Evolutionary conservation across 768 basidiomycete genomes (phyloP).

Genomic region (Russula ochroleuca): DNA sequence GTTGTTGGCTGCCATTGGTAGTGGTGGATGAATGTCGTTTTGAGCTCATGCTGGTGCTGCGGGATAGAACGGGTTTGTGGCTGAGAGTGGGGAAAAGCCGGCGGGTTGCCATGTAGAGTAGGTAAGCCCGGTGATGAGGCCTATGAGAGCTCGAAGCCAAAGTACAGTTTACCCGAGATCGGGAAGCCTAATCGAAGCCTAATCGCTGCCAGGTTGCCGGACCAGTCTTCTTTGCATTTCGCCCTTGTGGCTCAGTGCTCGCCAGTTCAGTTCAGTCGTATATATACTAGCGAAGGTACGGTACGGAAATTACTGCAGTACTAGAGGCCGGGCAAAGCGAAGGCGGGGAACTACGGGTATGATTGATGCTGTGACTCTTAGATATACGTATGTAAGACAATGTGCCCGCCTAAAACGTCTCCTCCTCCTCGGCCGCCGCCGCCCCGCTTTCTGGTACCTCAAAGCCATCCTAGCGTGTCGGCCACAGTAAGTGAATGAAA

Average conservation of each 20-base stretch:
- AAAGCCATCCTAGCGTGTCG: constrained; percentile 70
- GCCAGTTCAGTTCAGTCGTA: neutral
- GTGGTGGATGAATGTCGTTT: neutral
- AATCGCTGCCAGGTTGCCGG: neutral
- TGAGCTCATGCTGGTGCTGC: neutral
- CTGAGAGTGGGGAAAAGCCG: neutral
- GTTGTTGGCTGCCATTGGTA: neutral
- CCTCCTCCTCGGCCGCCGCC: constrained; percentile 66
- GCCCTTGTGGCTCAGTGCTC: neutral
- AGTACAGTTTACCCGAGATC: neutral
- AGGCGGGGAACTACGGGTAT: constrained; percentile 21
- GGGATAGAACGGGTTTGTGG: neutral
- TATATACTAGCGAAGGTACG: constrained; percentile 16
- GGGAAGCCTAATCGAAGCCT: neutral
- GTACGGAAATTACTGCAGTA: constrained; percentile 16
- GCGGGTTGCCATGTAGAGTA: neutral
- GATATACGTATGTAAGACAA: constrained; percentile 14
- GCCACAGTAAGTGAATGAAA: constrained; percentile 15
- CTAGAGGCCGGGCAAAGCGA: constrained; percentile 21
- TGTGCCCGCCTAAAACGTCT: constrained; percentile 53
- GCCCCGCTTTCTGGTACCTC: constrained; percentile 72
- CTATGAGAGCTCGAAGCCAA: no score
- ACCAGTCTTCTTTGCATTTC: neutral
- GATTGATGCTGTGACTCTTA: constrained; percentile 17
- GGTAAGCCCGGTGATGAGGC: no score